phyloP scores from a whole-genome alignment of 78 protist species.

The Cavenderia fasciculata region DNA sequence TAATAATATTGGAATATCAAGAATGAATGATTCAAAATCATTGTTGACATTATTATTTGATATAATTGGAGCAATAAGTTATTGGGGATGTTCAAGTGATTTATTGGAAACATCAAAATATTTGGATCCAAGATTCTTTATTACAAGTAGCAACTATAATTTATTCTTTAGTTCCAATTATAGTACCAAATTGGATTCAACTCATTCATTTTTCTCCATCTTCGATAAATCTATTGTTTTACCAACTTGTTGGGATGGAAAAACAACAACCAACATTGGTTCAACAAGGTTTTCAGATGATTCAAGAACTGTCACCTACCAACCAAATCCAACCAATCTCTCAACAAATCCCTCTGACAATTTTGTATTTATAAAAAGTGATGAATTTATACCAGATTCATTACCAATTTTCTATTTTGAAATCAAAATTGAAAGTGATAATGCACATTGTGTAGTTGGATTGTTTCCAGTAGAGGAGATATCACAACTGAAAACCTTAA shows the following conservation, averaged over 20 bases:
- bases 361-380: slow-evolving; percentile 5
- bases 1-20: no score
- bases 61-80: slow-evolving; percentile 62
- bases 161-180: slow-evolving; percentile 35
- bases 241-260: slow-evolving; percentile 50
- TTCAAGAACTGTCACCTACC: not conserved
- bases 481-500: slow-evolving; percentile 14
- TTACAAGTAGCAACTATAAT: slow-evolving; percentile 34
- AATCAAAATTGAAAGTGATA: slow-evolving; percentile 54
- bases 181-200: slow-evolving; percentile 56
- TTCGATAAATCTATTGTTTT: slow-evolving; percentile 43
- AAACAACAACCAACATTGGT: not conserved
- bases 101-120: slow-evolving; percentile 43
- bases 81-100: slow-evolving; percentile 66
- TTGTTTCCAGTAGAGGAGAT: slow-evolving; percentile 5
- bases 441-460: slow-evolving; percentile 10
- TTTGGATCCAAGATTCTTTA: slow-evolving; percentile 65
- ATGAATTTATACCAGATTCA: slow-evolving; percentile 57
- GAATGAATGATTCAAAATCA: not conserved
- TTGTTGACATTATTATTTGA: slow-evolving; percentile 42
- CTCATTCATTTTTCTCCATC: slow-evolving; percentile 69
- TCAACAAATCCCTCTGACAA: not conserved
- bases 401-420: slow-evolving; percentile 77
- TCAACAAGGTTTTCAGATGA: no score
- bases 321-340: not conserved